Evolutionary conservation across 75 land plant genomes (phyloP).

Genomic region (Gnetum montanum): DNA sequence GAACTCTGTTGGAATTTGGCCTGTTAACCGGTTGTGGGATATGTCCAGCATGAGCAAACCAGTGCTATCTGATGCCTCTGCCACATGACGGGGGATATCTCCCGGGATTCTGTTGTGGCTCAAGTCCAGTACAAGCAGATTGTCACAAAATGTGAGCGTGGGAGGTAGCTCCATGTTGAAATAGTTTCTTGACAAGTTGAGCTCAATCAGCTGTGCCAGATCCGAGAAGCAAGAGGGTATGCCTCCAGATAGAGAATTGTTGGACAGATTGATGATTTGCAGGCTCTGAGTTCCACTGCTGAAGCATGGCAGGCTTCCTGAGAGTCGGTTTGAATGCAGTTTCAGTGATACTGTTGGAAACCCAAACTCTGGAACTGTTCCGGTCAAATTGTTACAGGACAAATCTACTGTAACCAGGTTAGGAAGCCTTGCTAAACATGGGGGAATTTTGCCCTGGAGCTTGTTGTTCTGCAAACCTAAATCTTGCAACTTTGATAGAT

Average conservation of each 20-base stretch:
- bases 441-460: conserved; percentile 43
- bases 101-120: conserved; percentile 58
- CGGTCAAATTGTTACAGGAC: conserved; percentile 26
- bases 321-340: conserved; percentile 29
- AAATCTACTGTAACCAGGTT: conserved; percentile 39
- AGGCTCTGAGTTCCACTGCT: conserved; percentile 27
- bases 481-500: conserved; percentile 18
- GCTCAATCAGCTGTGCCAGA: conserved; percentile 15
- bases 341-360: conserved; percentile 24
- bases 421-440: conserved; percentile 16
- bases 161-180: conserved; percentile 46
- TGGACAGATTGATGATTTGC: conserved; percentile 25
- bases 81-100: conserved; percentile 35
- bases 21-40: conserved; percentile 47
- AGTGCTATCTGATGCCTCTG: conserved; percentile 22
- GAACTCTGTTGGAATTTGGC: conserved; percentile 35
- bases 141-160: conserved; percentile 33
- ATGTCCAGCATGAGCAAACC: conserved; percentile 53
- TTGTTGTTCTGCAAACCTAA: conserved; percentile 26
- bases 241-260: conserved; percentile 47
- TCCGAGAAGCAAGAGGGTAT: conserved; percentile 56
- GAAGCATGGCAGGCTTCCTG: conserved; percentile 58
- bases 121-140: conserved; percentile 48
- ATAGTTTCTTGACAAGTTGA: conserved; percentile 54
- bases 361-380: conserved; percentile 40